phyloP scores from a whole-genome alignment of 306 rosid genomes.

The Casuarina cunninghamiana region DNA sequence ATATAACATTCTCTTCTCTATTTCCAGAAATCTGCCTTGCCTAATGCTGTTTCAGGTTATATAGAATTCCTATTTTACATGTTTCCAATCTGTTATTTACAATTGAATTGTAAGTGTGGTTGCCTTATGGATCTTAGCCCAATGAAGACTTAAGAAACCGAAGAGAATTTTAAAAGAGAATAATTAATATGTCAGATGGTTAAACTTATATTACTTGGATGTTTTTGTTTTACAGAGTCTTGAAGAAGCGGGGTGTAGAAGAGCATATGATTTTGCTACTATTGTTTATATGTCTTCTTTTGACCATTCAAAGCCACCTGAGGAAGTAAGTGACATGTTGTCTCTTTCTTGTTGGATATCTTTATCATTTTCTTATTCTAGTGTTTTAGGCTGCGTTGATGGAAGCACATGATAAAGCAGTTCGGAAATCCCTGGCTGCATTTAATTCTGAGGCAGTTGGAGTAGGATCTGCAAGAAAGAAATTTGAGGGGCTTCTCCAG shows the following conservation, averaged over 20 bases:
- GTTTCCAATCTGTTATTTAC: background rate
- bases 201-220: slow-evolving; percentile 5
- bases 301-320: slow-evolving; percentile 78
- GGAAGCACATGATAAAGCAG: slow-evolving; percentile 91
- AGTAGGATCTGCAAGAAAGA: slow-evolving; percentile 80
- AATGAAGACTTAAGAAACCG: background rate
- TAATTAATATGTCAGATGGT: background rate
- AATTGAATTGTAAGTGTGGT: background rate
- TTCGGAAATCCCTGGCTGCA: slow-evolving; percentile 68
- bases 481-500: slow-evolving; percentile 68
- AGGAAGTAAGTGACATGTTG: slow-evolving; percentile 68
- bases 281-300: slow-evolving; percentile 74
- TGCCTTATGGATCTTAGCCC: background rate
- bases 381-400: slow-evolving; percentile 65
- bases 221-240: slow-evolving; percentile 64
- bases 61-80: background rate
- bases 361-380: slow-evolving; percentile 26
- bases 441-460: slow-evolving; percentile 86
- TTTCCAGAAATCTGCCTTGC: too few relatives aligned
- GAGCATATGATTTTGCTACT: slow-evolving; percentile 79
- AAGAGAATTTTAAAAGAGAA: background rate
- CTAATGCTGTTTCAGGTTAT: background rate
- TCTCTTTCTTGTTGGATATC: slow-evolving; percentile 22
- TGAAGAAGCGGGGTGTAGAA: slow-evolving; percentile 92
- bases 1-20: too few relatives aligned